A percentile compares a stretch with the other conserved stretches of the same genome.
Conservation (phyloP, 1,139 yeast species). For the Nakaseomyces delphensis region DNA sequence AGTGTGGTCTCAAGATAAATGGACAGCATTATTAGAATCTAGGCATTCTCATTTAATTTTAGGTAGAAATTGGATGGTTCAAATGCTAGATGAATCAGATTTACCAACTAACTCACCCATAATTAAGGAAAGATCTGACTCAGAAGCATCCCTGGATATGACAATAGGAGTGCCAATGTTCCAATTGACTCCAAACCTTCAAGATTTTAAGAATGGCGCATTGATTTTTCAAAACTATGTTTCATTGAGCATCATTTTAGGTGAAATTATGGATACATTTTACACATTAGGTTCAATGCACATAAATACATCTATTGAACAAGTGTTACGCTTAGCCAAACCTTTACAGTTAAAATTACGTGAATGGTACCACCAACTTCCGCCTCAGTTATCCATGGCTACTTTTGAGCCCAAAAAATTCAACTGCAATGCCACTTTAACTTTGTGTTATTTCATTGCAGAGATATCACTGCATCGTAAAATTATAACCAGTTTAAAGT, state of each 20-base stretch:
- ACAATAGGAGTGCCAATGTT: constrained; percentile 17
- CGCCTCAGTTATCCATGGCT: constrained; percentile 58
- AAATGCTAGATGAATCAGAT: constrained; percentile 56
- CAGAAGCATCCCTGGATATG: constrained; percentile 2
- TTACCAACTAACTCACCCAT: constrained; percentile 48
- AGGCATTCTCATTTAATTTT: constrained; percentile 67
- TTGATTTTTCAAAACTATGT: constrained; percentile 62
- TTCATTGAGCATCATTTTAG: constrained; percentile 56
- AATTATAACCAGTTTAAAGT: constrained; percentile 52
- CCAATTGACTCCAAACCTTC: constrained; percentile 29
- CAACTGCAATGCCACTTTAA: constrained; percentile 66
- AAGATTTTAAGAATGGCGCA: constrained; percentile 67
- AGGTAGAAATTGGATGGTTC: constrained; percentile 62
- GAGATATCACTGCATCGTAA: constrained; percentile 78
- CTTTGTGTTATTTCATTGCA: constrained; percentile 77
- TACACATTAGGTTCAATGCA: constrained; percentile 62
- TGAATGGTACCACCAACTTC: constrained; percentile 78
- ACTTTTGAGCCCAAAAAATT: constrained; percentile 52
- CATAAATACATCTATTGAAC: constrained; percentile 48
- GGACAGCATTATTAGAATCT: constrained; percentile 71
- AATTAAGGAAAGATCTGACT: constrained; percentile 12
- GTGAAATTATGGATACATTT: constrained; percentile 61
- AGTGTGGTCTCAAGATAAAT: constrained; percentile 78
- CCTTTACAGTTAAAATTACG: constrained; percentile 74
- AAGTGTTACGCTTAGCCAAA: constrained; percentile 65